A percentile compares a stretch with the other conserved stretches of the same genome.
Evolutionary conservation across 352 stramenopile genomes (phyloP).

Genomic region (Pilasporangium apinafurcum): DNA sequence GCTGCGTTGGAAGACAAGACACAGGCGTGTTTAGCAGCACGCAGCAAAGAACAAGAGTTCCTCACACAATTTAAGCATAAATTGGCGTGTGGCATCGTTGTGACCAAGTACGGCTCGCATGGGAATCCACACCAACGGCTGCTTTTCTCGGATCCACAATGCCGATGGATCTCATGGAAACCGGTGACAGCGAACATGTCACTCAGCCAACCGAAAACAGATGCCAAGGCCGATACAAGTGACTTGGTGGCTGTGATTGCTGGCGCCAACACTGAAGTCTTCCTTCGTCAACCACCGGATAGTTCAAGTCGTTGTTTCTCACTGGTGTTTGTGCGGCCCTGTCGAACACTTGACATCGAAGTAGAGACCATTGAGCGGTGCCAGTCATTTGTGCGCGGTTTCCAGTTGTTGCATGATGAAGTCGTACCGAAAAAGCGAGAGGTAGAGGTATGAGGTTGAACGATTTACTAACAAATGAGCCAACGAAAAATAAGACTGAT

Average conservation of each 20-base stretch:
- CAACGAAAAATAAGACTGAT: conserved; percentile 2
- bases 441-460: too few relatives aligned
- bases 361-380: conserved; percentile 45
- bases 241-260: conserved; percentile 45
- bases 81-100: conserved; percentile 34
- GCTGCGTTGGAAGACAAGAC: conserved; percentile 21
- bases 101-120: conserved; percentile 49
- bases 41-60: conserved; percentile 31
- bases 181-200: conserved; percentile 15
- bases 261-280: conserved; percentile 39
- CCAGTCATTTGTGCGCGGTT: conserved; percentile 39
- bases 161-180: conserved; percentile 57
- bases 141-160: conserved; percentile 46
- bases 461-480: too few relatives aligned
- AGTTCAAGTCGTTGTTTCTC: conserved; percentile 39
- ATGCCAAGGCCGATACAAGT: conserved; percentile 41
- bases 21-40: conserved; percentile 12
- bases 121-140: conserved; percentile 40
- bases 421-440: conserved; percentile 29
- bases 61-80: conserved; percentile 54
- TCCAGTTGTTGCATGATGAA: conserved; percentile 50
- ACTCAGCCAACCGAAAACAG: conserved; percentile 24
- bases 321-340: conserved; percentile 65
- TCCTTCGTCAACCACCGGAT: conserved; percentile 28
- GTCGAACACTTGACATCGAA: conserved; percentile 61